Percentiles rank a stretch among this genome's conserved stretches.
Conservation (phyloP, 176 grass and related monocot species). For the Aegilops tauschii region DNA sequence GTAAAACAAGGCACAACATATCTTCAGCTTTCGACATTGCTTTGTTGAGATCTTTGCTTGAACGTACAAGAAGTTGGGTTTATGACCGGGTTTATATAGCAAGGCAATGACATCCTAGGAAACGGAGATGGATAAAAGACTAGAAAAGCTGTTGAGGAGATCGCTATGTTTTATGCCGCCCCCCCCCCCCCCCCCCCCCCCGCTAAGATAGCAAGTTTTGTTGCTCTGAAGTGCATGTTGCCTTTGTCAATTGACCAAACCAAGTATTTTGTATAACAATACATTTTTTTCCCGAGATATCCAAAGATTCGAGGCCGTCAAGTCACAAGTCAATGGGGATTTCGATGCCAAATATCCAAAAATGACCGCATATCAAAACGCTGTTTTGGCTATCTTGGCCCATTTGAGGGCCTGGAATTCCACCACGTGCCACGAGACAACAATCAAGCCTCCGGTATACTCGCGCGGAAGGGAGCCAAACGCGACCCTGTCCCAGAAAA, state of each 20-base stretch:
- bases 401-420: too few species aligned
- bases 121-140: slow-evolving; percentile 30
- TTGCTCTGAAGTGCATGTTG: background rate
- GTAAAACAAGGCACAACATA: too few species aligned
- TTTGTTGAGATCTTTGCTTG: background rate
- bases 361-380: too few species aligned
- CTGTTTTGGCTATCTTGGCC: too few species aligned
- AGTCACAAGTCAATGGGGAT: too few species aligned
- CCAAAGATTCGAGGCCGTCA: background rate
- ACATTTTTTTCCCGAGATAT: background rate
- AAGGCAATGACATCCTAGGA: slow-evolving; percentile 6
- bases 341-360: too few species aligned
- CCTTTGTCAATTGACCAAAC: background rate
- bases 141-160: background rate
- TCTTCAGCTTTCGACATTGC: background rate
- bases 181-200: too few species aligned
- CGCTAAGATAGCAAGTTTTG: background rate
- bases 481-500: too few species aligned
- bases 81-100: background rate
- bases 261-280: slow-evolving; percentile 13
- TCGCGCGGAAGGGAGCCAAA: too few species aligned
- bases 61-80: background rate
- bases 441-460: too few species aligned
- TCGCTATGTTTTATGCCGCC: background rate
- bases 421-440: too few species aligned